These are phyloP conservation scores for Elasticomyces elasticus DNA, from an alignment of 495 filamentous ascomycete genomes.

Conservation along the genomic window DNA sequence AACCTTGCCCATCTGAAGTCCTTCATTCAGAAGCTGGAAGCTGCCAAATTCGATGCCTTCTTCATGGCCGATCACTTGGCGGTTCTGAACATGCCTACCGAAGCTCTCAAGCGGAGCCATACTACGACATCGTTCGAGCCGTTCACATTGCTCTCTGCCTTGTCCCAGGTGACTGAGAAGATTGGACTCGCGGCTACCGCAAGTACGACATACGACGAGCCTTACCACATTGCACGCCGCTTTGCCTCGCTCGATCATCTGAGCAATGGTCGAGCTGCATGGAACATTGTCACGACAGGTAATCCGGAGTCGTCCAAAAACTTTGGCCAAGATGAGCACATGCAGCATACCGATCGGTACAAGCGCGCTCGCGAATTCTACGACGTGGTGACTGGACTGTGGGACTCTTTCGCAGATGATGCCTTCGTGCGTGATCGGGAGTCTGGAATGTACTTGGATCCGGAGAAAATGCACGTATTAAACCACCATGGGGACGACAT, in stretches of 20 bases:
- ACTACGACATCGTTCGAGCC: constrained; percentile 51
- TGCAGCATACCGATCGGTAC: constrained; percentile 57
- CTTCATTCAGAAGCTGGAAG: constrained; percentile 32
- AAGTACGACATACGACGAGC: constrained; percentile 54
- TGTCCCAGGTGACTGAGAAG: constrained; percentile 33
- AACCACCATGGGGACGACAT: constrained; percentile 58
- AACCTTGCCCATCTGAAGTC: constrained; percentile 32
- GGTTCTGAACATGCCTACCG: constrained; percentile 60
- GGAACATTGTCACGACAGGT: constrained; percentile 60
- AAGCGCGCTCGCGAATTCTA: constrained; percentile 57
- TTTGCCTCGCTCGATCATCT: constrained; percentile 57
- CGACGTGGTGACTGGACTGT: constrained; percentile 56
- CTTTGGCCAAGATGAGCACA: constrained; percentile 43
- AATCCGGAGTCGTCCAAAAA: constrained; percentile 55
- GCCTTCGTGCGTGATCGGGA: constrained; percentile 46
- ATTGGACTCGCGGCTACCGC: constrained; percentile 59
- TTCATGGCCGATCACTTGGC: constrained; percentile 52
- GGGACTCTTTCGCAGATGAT: constrained; percentile 58
- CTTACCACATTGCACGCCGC: constrained; percentile 55
- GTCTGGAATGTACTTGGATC: constrained; percentile 48
- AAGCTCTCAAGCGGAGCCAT: constrained; percentile 48
- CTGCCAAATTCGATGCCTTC: constrained; percentile 51
- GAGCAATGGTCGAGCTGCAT: constrained; percentile 51
- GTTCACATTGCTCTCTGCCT: constrained; percentile 19
- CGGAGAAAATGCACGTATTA: constrained; percentile 48